Evolutionary conservation across 768 basidiomycete species (phyloP), one percentile per base, ranked within the genome.

Genomic region (Pulveroboletus frians): DNA sequence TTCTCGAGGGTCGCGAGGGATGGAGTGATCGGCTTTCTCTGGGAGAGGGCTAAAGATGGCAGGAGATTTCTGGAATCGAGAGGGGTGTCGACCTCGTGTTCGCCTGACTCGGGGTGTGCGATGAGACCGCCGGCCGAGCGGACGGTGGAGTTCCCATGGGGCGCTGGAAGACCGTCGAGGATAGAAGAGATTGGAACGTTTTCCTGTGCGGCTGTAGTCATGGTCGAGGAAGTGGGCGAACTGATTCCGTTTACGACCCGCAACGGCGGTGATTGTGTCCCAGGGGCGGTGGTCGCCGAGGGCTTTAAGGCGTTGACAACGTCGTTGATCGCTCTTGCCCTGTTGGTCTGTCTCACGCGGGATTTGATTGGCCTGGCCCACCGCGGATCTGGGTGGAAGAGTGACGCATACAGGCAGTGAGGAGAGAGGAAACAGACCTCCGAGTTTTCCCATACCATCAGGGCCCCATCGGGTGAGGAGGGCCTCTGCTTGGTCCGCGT

Each of bases 1-100:
- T 88, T 93, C 69, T 99, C 94, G 62, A 97, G 75, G 27, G 95
- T 96, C 37, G 84, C 77, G 49, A 99, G 76, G 46, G 93, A 94
- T 34, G 95, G 93, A 13, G 77, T 81, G 61, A 97, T 85, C 46
- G 76, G 71, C 66, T 76, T 77, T 57, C 71, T 74, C 51, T 76
- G 76, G 44, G 64, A 57, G 35, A 71, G 74, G 39, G 61, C 52
- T 1, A 60, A 55, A 51, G 67, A 41, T 70, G 71, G 36, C 65
- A 71, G 38, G 48, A 51, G 29, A 51, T 49, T 44, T 55, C 49
- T 52, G 34, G 50, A 40, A 32, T 53, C 44, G 52, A 59, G 57
- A 13, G 62, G 59, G 20, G 45, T 5, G 47, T 72, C 71, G 46
- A 79, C 78, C 54, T 83, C 79, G 54, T 74, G 75, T 54, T 83